These are phyloP conservation scores for Oryza meyeriana DNA, from an alignment of 176 grass and related monocot genomes.

Conservation along the genomic window DNA sequence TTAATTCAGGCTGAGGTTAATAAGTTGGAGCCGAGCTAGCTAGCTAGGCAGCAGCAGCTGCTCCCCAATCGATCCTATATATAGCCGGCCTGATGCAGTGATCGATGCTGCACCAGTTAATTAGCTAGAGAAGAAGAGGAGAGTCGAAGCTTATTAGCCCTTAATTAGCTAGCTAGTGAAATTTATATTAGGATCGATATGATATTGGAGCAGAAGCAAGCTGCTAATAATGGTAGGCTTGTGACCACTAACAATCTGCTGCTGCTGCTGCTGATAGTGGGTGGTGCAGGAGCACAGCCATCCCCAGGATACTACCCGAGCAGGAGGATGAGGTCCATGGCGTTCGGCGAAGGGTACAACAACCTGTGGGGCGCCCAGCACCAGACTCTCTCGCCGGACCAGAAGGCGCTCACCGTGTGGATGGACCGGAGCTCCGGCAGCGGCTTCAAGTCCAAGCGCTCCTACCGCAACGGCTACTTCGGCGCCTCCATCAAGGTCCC, in stretches of 20 bases:
- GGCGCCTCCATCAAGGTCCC: slow-evolving; percentile 77
- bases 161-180: no score
- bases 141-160: no score
- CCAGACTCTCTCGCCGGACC: slow-evolving; percentile 60
- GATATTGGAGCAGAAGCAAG: background rate
- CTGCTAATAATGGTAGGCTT: no score
- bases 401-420: slow-evolving; percentile 50
- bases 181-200: background rate
- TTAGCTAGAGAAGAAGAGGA: no score
- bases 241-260: no score
- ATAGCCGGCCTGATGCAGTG: background rate
- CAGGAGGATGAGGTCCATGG: slow-evolving; percentile 34
- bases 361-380: slow-evolving; percentile 83
- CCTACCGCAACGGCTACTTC: slow-evolving; percentile 85
- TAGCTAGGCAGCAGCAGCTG: background rate
- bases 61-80: background rate
- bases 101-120: background rate
- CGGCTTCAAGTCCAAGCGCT: slow-evolving; percentile 70
- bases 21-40: no score
- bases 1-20: background rate
- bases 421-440: slow-evolving; percentile 79
- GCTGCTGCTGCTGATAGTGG: no score
- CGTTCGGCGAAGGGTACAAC: slow-evolving; percentile 51
- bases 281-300: slow-evolving; percentile 46
- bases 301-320: slow-evolving; percentile 84